Evolutionary conservation across 2,329 filamentous ascomycete genomes (phyloP).

Genomic region (Myriosclerotinia duriaeana): DNA sequence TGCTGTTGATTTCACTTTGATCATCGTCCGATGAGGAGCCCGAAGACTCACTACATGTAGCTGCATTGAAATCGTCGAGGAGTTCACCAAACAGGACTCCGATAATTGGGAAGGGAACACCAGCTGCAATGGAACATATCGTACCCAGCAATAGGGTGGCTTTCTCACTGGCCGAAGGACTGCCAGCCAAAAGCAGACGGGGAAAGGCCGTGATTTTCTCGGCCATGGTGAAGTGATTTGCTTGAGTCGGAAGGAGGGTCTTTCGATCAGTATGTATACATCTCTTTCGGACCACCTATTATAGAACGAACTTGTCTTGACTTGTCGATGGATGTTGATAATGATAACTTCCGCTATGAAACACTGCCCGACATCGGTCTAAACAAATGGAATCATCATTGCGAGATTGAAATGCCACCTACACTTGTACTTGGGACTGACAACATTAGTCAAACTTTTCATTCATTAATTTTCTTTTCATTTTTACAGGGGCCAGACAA

Average conservation of each 20-base stretch:
- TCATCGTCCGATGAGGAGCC: constrained; percentile 12
- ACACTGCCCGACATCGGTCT: constrained; percentile 6
- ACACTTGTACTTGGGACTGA: neutral
- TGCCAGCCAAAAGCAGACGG: constrained; percentile 28
- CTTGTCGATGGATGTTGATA: neutral
- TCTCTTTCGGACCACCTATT: constrained; percentile 5
- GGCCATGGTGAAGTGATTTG: constrained; percentile 17
- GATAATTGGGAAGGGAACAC: constrained; percentile 62
- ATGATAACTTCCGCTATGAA: neutral
- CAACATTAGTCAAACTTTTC: constrained; percentile 14
- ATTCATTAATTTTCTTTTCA: neutral
- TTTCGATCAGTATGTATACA: constrained; percentile 6
- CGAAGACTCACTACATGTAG: constrained; percentile 42
- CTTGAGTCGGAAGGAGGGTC: neutral
- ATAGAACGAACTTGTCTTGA: constrained; percentile 13
- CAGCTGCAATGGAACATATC: constrained; percentile 48
- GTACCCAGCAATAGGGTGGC: constrained; percentile 43
- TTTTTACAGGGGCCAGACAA: neutral
- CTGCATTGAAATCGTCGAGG: constrained; percentile 59
- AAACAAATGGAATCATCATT: neutral
- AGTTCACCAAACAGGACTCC: constrained; percentile 65
- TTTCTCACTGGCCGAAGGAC: constrained; percentile 34
- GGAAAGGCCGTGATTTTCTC: constrained; percentile 26
- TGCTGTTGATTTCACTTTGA: constrained; percentile 38
- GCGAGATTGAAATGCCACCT: constrained; percentile 6